Evolutionary conservation across 345 rosid species (phyloP).

Genomic region (Garcia nutans): DNA sequence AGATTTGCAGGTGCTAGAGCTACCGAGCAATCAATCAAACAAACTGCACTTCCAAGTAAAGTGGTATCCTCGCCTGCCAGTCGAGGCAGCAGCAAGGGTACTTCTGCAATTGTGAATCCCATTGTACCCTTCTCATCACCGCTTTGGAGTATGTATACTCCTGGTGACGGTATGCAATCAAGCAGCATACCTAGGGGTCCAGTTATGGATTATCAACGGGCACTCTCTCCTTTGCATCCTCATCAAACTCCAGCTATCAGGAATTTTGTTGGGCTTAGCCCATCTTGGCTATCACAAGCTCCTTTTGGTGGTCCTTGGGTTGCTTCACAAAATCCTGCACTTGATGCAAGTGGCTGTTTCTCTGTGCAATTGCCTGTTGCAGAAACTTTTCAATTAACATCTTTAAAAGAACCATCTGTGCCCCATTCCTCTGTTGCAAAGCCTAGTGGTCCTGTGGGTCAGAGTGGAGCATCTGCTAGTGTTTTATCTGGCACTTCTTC

Average conservation of each 20-base stretch:
- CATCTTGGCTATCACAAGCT: conserved; percentile 75
- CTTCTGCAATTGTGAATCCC: conserved; percentile 49
- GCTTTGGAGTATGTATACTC: conserved; percentile 66
- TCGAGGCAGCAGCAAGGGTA: conserved; percentile 54
- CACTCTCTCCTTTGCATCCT: conserved; percentile 63
- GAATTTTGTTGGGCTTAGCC: conserved; percentile 58
- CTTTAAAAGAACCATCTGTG: conserved; percentile 57
- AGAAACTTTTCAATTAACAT: conserved; percentile 59
- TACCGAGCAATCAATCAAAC: conserved; percentile 53
- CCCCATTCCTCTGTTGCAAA: conserved; percentile 47
- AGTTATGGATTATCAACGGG: conserved; percentile 55
- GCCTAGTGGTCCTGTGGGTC: conserved; percentile 37
- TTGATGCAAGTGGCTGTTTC: conserved; percentile 56
- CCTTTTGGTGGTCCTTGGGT: conserved; percentile 68
- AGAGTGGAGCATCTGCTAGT: conserved; percentile 42
- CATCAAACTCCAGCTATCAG: conserved; percentile 59
- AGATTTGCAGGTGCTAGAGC: conserved; percentile 38
- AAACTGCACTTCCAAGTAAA: conserved; percentile 44
- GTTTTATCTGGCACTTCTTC: conserved; percentile 44
- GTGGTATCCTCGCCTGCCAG: conserved; percentile 47
- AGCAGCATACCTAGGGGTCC: conserved; percentile 60
- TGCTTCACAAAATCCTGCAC: conserved; percentile 58
- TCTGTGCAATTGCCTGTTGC: conserved; percentile 46
- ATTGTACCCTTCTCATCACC: conserved; percentile 77
- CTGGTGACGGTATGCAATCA: conserved; percentile 58